phyloP scores from a whole-genome alignment of 2,329 filamentous ascomycete species.

The Samsoniella hepiali region DNA sequence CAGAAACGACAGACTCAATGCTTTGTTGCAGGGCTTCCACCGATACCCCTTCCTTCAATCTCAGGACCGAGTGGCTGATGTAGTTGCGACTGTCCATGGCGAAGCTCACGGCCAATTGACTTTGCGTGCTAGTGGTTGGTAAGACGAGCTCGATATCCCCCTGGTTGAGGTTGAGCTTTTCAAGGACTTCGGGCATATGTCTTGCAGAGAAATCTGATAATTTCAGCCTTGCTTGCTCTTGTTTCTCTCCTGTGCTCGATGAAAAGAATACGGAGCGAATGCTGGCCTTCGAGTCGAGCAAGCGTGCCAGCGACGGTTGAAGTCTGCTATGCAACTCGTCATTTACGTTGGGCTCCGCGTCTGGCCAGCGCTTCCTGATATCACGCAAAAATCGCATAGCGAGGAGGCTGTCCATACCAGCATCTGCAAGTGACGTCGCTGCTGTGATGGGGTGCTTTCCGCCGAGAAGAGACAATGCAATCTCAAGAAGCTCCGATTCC shows the following conservation, averaged over 20 bases:
- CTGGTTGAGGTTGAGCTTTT: conserved; percentile 10
- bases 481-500: conserved; percentile 13
- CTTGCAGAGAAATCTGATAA: conserved; percentile 22
- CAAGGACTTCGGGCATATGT: conserved; percentile 24
- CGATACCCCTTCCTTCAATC: conserved; percentile 25
- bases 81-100: conserved; percentile 24
- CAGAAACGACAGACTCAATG: conserved; percentile 25
- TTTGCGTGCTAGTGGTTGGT: conserved; percentile 34
- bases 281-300: conserved; percentile 29
- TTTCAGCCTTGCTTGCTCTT: neutral
- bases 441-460: neutral
- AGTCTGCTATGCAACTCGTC: neutral
- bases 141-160: conserved; percentile 29
- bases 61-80: conserved; percentile 3
- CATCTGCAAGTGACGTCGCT: conserved; percentile 19
- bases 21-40: conserved; percentile 25
- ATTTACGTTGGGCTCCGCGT: neutral
- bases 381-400: conserved; percentile 34
- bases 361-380: conserved; percentile 26
- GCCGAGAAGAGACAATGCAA: neutral
- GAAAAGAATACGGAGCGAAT: conserved; percentile 25
- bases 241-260: neutral
- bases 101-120: conserved; percentile 35
- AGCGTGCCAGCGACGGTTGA: conserved; percentile 25
- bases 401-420: conserved; percentile 35